These are phyloP conservation scores for Friedmanniomyces simplex DNA, from an alignment of 495 filamentous ascomycete genomes.

Conservation along the genomic window DNA sequence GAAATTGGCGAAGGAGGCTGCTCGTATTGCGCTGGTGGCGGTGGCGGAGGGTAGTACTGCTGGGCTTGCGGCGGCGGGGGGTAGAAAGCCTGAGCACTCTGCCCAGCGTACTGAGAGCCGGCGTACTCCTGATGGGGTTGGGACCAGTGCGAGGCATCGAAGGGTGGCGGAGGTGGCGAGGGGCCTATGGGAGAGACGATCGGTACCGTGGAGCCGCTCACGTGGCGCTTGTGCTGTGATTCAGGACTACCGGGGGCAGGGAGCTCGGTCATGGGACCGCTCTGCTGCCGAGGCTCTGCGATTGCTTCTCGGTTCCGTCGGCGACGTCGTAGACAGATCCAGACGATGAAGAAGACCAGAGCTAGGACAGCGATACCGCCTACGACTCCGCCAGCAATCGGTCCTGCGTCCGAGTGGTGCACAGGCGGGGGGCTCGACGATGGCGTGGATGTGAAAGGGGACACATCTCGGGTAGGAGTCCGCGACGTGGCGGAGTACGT, in stretches of 20 bases:
- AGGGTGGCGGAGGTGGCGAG: not conserved
- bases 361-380: slow-evolving; percentile 24
- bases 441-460: slow-evolving; percentile 13
- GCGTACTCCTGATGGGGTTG: not conserved
- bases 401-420: not conserved
- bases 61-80: not conserved
- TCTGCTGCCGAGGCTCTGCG: not conserved
- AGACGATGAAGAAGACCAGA: slow-evolving; percentile 21
- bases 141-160: not conserved
- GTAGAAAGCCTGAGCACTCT: not conserved
- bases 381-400: slow-evolving; percentile 28
- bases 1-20: not conserved
- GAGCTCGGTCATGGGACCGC: not conserved
- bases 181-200: not conserved
- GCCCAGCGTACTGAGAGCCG: not conserved
- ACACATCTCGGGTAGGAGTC: slow-evolving; percentile 8
- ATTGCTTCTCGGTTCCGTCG: not conserved
- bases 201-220: not conserved
- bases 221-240: not conserved
- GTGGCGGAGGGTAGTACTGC: not conserved
- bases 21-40: not conserved
- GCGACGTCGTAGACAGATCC: slow-evolving; percentile 23
- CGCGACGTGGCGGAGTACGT: slow-evolving; percentile 9
- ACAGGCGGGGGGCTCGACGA: slow-evolving; percentile 3
- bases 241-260: not conserved